Evolutionary conservation across 148 eudicot genomes (phyloP).

Genomic region (Camellia granthamiana): DNA sequence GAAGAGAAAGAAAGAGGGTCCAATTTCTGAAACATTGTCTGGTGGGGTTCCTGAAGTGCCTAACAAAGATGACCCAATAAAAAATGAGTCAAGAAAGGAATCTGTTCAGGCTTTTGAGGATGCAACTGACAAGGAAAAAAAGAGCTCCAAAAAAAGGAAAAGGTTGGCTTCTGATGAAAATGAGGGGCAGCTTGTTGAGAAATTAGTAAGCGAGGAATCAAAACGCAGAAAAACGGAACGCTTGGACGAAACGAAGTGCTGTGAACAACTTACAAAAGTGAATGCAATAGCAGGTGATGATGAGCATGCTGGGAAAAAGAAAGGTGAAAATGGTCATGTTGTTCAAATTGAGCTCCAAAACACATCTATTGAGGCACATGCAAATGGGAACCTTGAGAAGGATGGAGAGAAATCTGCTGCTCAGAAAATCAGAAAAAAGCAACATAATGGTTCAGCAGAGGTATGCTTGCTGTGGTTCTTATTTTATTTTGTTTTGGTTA

Average conservation of each 20-base stretch:
- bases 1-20: conserved; percentile 25
- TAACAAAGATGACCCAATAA: conserved; percentile 1
- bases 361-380: conserved; percentile 18
- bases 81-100: not conserved
- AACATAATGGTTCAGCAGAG: conserved; percentile 57
- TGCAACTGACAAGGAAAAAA: conserved; percentile 32
- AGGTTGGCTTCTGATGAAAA: conserved; percentile 39
- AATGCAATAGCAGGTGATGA: not conserved
- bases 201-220: conserved; percentile 33
- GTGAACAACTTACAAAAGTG: conserved; percentile 15
- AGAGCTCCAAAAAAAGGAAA: conserved; percentile 72
- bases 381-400: conserved; percentile 30
- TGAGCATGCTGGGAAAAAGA: conserved; percentile 1
- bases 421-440: conserved; percentile 33
- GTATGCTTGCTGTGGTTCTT: conserved; percentile 27
- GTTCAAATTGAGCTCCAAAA: conserved; percentile 15
- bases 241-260: conserved; percentile 33
- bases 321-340: conserved; percentile 20
- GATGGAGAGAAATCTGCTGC: conserved; percentile 30
- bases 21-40: not conserved
- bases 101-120: conserved; percentile 3
- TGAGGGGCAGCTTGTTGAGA: conserved; percentile 25
- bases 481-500: not conserved
- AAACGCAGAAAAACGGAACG: conserved; percentile 52
- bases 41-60: not conserved